A percentile compares a stretch with the other conserved stretches of the same genome.
phyloP scores from a whole-genome alignment of 192 early-diverging fungal species.

The Podila minutissima region DNA sequence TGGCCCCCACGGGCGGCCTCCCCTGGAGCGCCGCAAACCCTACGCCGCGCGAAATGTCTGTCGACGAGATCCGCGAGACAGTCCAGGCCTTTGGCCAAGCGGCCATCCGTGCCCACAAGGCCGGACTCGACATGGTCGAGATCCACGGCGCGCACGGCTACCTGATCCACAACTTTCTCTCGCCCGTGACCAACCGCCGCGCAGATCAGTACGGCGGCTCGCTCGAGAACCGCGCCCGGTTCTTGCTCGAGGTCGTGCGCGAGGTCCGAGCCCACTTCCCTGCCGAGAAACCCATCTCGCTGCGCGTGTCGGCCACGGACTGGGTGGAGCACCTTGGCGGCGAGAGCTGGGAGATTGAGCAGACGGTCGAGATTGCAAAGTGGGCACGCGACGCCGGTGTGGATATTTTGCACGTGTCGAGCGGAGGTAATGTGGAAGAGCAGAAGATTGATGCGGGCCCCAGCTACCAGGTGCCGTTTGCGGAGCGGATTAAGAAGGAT shows the following conservation, averaged over 20 bases:
- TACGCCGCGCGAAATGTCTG: conserved; percentile 66
- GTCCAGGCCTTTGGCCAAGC: conserved; percentile 72
- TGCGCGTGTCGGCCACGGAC: conserved; percentile 84
- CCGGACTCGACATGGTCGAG: conserved; percentile 91
- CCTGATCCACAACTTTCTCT: conserved; percentile 83
- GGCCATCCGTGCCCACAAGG: conserved; percentile 76
- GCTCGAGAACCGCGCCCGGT: conserved; percentile 81
- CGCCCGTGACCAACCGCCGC: conserved; percentile 82
- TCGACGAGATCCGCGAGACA: conserved; percentile 73
- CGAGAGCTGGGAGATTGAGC: conserved; percentile 74
- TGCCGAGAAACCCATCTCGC: conserved; percentile 76
- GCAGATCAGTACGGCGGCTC: conserved; percentile 94
- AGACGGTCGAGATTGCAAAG: conserved; percentile 73
- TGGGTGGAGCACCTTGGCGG: conserved; percentile 58
- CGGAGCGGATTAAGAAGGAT: conserved; percentile 68
- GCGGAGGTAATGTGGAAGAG: conserved; percentile 74
- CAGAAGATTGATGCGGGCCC: conserved; percentile 60
- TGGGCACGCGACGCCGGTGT: conserved; percentile 76
- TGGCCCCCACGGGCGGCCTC: conserved; percentile 67
- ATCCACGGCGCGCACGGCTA: conserved; percentile 95
- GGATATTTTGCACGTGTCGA: conserved; percentile 87
- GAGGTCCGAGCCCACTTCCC: conserved; percentile 71
- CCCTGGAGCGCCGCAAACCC: conserved; percentile 50
- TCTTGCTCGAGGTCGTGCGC: conserved; percentile 67
- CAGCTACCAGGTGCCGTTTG: conserved; percentile 79